These are phyloP conservation scores for Talaromyces sp. DNA, from an alignment of 2,329 filamentous ascomycete species.

Conservation along the genomic window DNA sequence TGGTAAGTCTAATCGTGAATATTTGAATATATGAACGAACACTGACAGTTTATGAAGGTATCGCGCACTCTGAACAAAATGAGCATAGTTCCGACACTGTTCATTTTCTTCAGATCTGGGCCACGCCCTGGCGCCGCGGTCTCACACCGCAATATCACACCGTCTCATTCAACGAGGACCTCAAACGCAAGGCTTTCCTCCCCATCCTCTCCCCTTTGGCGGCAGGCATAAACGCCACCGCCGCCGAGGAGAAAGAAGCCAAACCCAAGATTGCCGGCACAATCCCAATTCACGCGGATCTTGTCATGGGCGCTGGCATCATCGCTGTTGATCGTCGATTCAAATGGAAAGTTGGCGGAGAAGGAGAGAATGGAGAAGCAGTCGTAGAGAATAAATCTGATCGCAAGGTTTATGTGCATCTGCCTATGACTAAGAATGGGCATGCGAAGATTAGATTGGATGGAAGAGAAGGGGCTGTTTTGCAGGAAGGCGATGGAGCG, in stretches of 20 bases:
- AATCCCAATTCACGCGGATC: slow-evolving; percentile 80
- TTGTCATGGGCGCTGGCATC: slow-evolving; percentile 77
- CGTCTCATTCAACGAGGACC: slow-evolving; percentile 66
- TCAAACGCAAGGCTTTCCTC: slow-evolving; percentile 68
- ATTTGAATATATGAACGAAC: not conserved
- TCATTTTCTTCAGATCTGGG: slow-evolving; percentile 90
- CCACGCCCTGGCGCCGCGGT: slow-evolving; percentile 69
- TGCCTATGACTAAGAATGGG: slow-evolving; percentile 74
- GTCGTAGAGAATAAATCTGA: slow-evolving; percentile 42
- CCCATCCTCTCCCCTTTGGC: slow-evolving; percentile 73
- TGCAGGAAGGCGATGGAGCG: slow-evolving; percentile 77
- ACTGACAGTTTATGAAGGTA: slow-evolving; percentile 40
- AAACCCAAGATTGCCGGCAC: slow-evolving; percentile 61
- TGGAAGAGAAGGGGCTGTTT: slow-evolving; percentile 61
- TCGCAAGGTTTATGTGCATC: slow-evolving; percentile 73
- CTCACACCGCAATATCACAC: slow-evolving; percentile 76
- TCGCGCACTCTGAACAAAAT: slow-evolving; percentile 80
- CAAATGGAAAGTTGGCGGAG: slow-evolving; percentile 66
- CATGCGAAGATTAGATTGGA: slow-evolving; percentile 69
- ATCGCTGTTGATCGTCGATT: slow-evolving; percentile 64
- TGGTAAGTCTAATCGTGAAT: slow-evolving; percentile 41
- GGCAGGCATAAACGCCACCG: slow-evolving; percentile 60
- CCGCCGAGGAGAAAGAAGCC: slow-evolving; percentile 61
- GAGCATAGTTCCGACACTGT: slow-evolving; percentile 60
- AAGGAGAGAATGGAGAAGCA: slow-evolving; percentile 17